Evolutionary conservation across 2,329 filamentous ascomycete species (phyloP), one percentile per base, ranked within the genome.

Genomic region (Verticillium nonalfalfae): DNA sequence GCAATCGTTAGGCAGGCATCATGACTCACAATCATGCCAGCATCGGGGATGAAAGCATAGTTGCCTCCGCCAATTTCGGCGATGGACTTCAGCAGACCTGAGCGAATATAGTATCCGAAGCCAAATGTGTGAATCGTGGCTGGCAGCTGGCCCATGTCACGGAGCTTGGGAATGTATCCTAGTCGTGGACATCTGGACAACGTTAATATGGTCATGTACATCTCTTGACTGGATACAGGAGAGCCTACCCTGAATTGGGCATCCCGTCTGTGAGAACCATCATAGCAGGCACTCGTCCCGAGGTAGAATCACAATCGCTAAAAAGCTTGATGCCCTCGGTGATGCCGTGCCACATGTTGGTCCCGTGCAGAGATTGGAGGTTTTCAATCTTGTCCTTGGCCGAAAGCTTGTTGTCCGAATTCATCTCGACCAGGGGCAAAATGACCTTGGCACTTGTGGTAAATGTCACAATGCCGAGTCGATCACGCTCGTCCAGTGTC

Each of bases 41-140:
- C 79, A 60, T 88, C 85, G 0, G 84, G 81, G 18, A 88, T 87
- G 64, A 87, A 88, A 9, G 82, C 75, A 61, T 85, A 88, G 68
- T 80, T 84, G 1, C 85, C 85, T 2, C 78, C 74, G 0, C 82
- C 79, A 57, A 82, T 72, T 66, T 87, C 84, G 1, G 85, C 79
- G 56, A 88, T 83, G 2, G 84, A 83, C 71, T 85, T 85, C 60
- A 88, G 74, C 18, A 87, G 72, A 0, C 80, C 82, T 0, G 85
- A 83, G 6, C 71, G 68, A 38, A 84, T 71, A 1, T 66, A 56
- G 64, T 82, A 81, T 4, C 82, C 81, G 59, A 85, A 85, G 2
- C 82, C 82, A 68, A 85, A 85, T 0, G 81, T 84, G 67, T 83
- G 77, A 7, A 80, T 79, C 0, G 76, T 75, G 13, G 81, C 76